Base-by-base conservation (phyloP, 805 yeast genomes). In the Schizosaccharomyces japonicus region DNA sequence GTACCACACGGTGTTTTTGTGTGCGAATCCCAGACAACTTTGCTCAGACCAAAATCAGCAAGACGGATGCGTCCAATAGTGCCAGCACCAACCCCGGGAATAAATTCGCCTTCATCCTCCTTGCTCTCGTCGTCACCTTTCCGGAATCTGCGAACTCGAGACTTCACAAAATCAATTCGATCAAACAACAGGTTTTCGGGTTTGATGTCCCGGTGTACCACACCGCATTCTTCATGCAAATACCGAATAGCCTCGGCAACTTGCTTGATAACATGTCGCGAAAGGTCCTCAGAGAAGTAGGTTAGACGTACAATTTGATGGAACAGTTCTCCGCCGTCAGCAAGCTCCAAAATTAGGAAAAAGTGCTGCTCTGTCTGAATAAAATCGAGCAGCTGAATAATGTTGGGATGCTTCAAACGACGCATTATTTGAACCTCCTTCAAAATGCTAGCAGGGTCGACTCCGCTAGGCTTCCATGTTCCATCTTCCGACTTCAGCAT, bases 1-100 rank as follows among this genome's bases (percentile, higher is more conserved):
- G 98, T 90, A 47, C 98, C 98, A 64, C 98, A 90, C 0, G 98
- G 98, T 0, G 98, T 90, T 69, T 83, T 82, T 3, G 95, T 81
- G 55, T 80, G 80, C 45, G 77, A 72, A 56, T 79, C 81, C 76
- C 84, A 79, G 29, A 87, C 75, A 58, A 84, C 81, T 62, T 90
- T 90, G 3, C 94, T 82, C 17, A 90, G 66, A 0, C 98, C 98
- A 63, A 90, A 90, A 62, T 90, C 98, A 1, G 96, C 96, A 47
- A 90, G 66, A 60, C 87, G 87, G 30, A 90, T 84, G 13, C 65
- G 56, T 6, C 96, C 98, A 54, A 90, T 79, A 11, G 85, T 81
- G 48, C 95, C 98, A 44, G 92, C 94, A 30, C 98, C 98, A 19
- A 80, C 64, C 10, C 80, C 80, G 3, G 79, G 77, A 7, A 61